Evolutionary conservation across 2,329 filamentous ascomycete species (phyloP).

Genomic region (Penicillium brasilianum): DNA sequence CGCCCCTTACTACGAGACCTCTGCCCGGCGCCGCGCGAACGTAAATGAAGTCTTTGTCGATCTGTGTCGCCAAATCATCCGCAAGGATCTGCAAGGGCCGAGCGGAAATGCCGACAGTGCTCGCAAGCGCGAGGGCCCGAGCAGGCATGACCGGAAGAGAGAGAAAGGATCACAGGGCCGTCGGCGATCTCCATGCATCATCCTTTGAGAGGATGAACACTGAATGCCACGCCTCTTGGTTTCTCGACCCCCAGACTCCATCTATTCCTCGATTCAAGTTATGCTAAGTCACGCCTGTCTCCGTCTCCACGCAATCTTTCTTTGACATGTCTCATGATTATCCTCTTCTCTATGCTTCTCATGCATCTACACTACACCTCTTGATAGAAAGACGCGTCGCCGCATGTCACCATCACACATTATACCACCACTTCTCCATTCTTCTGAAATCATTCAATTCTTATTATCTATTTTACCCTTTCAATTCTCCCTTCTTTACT

Average conservation of each 20-base stretch:
- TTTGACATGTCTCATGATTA: slow-evolving; percentile 32
- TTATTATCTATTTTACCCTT: slow-evolving; percentile 14
- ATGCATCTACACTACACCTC: slow-evolving; percentile 39
- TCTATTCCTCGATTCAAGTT: slow-evolving; percentile 28
- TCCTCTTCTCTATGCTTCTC: slow-evolving; percentile 21
- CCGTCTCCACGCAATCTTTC: slow-evolving; percentile 34
- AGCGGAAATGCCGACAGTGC: slow-evolving; percentile 36
- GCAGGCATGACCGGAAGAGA: slow-evolving; percentile 42
- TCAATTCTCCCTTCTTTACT: slow-evolving; percentile 8
- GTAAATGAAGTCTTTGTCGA: slow-evolving; percentile 90
- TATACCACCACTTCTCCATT: slow-evolving; percentile 27
- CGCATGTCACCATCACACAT: slow-evolving; percentile 21
- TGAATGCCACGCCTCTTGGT: slow-evolving; percentile 7
- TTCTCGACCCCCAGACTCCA: neutral
- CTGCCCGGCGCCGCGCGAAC: slow-evolving; percentile 79
- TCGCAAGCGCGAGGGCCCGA: slow-evolving; percentile 44
- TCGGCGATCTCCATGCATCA: slow-evolving; percentile 44
- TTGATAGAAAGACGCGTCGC: slow-evolving; percentile 30
- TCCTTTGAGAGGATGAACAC: slow-evolving; percentile 37
- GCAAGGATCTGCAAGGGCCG: slow-evolving; percentile 62
- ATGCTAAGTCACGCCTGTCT: slow-evolving; percentile 26
- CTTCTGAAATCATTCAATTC: slow-evolving; percentile 24
- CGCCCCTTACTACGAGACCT: slow-evolving; percentile 89
- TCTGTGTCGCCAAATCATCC: slow-evolving; percentile 80
- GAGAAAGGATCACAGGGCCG: slow-evolving; percentile 40